phyloP scores from a whole-genome alignment of 768 basidiomycete genomes.

The Suillus bovinus region DNA sequence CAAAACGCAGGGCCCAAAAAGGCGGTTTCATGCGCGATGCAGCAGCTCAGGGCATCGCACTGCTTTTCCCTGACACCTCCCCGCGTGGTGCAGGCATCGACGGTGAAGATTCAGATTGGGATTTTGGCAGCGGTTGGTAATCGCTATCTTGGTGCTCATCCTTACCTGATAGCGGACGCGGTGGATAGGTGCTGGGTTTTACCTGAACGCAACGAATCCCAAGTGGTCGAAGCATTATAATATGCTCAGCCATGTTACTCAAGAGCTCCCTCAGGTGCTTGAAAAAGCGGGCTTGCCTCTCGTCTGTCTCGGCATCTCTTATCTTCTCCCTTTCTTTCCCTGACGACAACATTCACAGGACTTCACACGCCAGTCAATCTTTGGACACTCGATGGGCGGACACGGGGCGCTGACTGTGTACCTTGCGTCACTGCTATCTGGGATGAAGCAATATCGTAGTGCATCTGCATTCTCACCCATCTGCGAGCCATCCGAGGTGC shows the following conservation, averaged over 20 bases:
- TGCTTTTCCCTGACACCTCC: slow-evolving; percentile 95
- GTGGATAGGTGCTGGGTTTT: slow-evolving; percentile 80
- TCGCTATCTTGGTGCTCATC: not conserved
- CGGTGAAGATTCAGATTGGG: slow-evolving; percentile 82
- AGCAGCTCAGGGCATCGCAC: slow-evolving; percentile 79
- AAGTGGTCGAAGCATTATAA: slow-evolving; percentile 77
- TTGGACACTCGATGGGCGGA: slow-evolving; percentile 98
- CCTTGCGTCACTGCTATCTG: slow-evolving; percentile 57
- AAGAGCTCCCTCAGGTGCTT: slow-evolving; percentile 83
- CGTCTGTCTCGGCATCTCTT: slow-evolving; percentile 43
- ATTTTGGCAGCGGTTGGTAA: slow-evolving; percentile 77
- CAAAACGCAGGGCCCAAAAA: slow-evolving; percentile 73
- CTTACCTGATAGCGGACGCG: not conserved
- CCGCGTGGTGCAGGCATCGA: slow-evolving; percentile 88
- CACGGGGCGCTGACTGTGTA: slow-evolving; percentile 94
- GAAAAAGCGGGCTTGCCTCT: slow-evolving; percentile 73
- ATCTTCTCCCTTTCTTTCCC: not conserved
- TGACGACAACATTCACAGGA: slow-evolving; percentile 51
- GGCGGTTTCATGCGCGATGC: slow-evolving; percentile 90
- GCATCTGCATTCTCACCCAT: slow-evolving; percentile 89
- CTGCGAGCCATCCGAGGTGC: slow-evolving; percentile 80
- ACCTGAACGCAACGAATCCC: slow-evolving; percentile 84
- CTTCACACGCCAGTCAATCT: slow-evolving; percentile 79
- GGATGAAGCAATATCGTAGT: slow-evolving; percentile 72
- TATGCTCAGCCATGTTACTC: slow-evolving; percentile 84